Percentiles rank a stretch among this genome's conserved stretches.
Evolutionary conservation across 352 stramenopile species (phyloP).

Genomic region (Phytophthora melonis): DNA sequence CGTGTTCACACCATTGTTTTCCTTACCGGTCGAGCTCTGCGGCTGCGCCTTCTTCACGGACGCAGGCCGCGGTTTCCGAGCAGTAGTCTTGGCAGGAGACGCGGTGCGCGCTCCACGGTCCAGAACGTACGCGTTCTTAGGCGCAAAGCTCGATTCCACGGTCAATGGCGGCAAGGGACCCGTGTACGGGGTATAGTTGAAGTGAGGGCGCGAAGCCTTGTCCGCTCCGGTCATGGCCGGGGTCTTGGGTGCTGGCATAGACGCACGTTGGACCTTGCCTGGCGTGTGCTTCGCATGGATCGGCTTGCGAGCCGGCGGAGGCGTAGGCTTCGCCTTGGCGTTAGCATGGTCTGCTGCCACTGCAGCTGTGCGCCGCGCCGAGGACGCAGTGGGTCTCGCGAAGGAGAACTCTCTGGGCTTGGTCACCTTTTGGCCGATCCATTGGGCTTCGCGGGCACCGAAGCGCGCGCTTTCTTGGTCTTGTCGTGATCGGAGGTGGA

Average conservation of each 20-base stretch:
- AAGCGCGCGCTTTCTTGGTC: constrained; percentile 35
- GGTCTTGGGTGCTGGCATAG: constrained; percentile 23
- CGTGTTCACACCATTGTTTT: constrained; percentile 37
- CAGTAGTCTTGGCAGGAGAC: constrained; percentile 18
- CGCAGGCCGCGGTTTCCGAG: constrained; percentile 33
- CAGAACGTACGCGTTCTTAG: constrained; percentile 44
- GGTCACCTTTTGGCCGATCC: constrained; percentile 3
- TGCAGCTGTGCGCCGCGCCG: constrained; percentile 31
- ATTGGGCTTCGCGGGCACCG: constrained; percentile 22
- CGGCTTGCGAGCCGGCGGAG: constrained; percentile 8
- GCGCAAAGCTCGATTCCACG: constrained; percentile 73
- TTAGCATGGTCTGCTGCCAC: constrained; percentile 29
- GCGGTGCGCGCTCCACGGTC: constrained; percentile 20
- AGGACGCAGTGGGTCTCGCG: constrained; percentile 42
- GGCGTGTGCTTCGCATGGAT: constrained; percentile 17
- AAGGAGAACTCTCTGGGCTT: constrained; percentile 43
- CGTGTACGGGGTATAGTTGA: constrained; percentile 73
- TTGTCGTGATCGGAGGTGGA: constrained; percentile 28
- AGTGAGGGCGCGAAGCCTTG: constrained; percentile 32
- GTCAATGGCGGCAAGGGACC: constrained; percentile 66
- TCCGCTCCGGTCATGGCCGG: constrained; percentile 4
- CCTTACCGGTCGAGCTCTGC: constrained; percentile 37
- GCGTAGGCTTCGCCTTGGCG: constrained; percentile 22
- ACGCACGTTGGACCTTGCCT: constrained; percentile 17
- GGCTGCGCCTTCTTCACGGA: constrained; percentile 24